Conservation (phyloP, 2,329 filamentous ascomycete species). For the Stenocarpella maydis region DNA sequence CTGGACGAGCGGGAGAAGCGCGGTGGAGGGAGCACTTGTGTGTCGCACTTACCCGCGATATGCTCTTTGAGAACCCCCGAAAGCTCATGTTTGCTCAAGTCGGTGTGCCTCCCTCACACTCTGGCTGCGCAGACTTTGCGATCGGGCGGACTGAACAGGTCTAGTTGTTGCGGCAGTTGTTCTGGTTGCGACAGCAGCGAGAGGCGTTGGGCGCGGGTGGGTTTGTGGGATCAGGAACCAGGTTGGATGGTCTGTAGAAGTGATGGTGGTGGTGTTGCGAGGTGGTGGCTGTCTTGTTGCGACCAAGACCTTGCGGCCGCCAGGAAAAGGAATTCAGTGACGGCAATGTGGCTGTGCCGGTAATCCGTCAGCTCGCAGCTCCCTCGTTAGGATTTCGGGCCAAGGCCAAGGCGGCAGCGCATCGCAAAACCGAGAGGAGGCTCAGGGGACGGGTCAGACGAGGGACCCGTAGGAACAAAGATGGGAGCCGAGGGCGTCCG, state of each 20-base stretch:
- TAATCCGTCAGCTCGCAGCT: slow-evolving; percentile 28
- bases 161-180: neutral
- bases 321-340: slow-evolving; percentile 13
- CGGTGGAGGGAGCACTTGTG: neutral
- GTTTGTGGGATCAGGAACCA: neutral
- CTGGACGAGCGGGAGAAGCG: slow-evolving; percentile 5
- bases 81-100: slow-evolving; percentile 78
- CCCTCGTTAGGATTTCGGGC: slow-evolving; percentile 5
- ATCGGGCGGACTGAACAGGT: neutral
- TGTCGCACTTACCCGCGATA: slow-evolving; percentile 73
- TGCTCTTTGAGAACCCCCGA: slow-evolving; percentile 92
- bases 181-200: neutral
- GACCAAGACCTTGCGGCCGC: slow-evolving; percentile 1
- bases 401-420: slow-evolving; percentile 23
- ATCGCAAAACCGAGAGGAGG: slow-evolving; percentile 20
- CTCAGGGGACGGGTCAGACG: slow-evolving; percentile 21
- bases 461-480: slow-evolving; percentile 16
- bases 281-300: slow-evolving; percentile 9
- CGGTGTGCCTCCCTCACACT: neutral
- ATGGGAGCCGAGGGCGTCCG: slow-evolving; percentile 28
- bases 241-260: neutral
- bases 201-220: neutral
- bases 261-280: neutral
- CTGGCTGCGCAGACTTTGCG: neutral
- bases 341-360: slow-evolving; percentile 32